Percentiles rank a stretch among this genome's conserved stretches.
Evolutionary conservation across 2,329 filamentous ascomycete species (phyloP).

Genomic region (Fonsecaea nubica): DNA sequence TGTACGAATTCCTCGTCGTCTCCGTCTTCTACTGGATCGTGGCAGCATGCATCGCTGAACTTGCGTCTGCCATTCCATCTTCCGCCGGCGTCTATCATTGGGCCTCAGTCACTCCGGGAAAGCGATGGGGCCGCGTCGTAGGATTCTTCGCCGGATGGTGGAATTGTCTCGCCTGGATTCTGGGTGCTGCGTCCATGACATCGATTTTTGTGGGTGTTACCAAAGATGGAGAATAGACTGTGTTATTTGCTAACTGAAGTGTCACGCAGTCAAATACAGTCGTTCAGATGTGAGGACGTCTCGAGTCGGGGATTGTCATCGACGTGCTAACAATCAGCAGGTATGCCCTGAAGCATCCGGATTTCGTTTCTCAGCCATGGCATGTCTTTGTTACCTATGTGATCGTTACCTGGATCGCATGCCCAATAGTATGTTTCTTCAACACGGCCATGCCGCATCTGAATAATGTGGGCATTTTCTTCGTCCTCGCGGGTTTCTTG

Average conservation of each 20-base stretch:
- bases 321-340: constrained; percentile 2
- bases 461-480: constrained; percentile 54
- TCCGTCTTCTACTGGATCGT: constrained; percentile 65
- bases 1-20: constrained; percentile 65
- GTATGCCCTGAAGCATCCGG: constrained; percentile 63
- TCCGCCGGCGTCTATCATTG: constrained; percentile 68
- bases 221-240: neutral
- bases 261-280: constrained; percentile 54
- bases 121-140: constrained; percentile 59
- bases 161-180: constrained; percentile 63
- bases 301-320: constrained; percentile 47
- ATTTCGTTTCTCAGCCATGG: constrained; percentile 61
- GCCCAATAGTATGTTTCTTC: constrained; percentile 46
- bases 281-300: constrained; percentile 66
- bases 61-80: constrained; percentile 67
- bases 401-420: constrained; percentile 42
- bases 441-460: constrained; percentile 52
- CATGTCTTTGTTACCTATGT: constrained; percentile 67
- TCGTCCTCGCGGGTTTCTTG: constrained; percentile 56
- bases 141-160: constrained; percentile 56
- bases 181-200: constrained; percentile 65
- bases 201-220: constrained; percentile 54
- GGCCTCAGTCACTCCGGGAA: constrained; percentile 64
- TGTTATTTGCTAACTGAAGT: neutral
- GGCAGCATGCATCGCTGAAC: constrained; percentile 65